Evolutionary conservation across 805 yeast genomes (phyloP), one percentile per base, ranked within the genome.

Genomic region (Monosporozyma aquatica): DNA sequence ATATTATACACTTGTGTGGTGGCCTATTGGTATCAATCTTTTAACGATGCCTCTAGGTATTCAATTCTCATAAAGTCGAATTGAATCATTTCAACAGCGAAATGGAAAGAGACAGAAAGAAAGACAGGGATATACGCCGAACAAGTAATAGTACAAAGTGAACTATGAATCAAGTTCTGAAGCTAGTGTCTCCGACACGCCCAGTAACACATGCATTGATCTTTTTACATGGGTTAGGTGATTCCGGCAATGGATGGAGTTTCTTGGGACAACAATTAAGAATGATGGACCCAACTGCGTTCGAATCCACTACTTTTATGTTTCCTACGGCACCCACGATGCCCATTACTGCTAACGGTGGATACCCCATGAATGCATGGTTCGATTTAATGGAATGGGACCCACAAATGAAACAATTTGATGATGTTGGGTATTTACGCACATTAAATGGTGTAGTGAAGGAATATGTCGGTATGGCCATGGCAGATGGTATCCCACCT

Each of bases 181-280:
- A 61, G 44, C 45, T 62, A 10, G 55, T 64, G 5, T 51, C 70
- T 7, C 54, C 49, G 22, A 41, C 48, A 0, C 55, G 56, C 34
- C 63, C 66, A 1, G 74, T 80, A 5, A 67, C 78, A 1, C 81
- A 85, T 1, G 78, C 87, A 1, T 66, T 87, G 26, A 82, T 89
- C 18, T 72, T 89, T 46, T 58, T 86, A 42, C 97, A 92, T 59
- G 97, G 98, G 0, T 68, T 90, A 14, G 98, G 98, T 8, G 97
- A 90, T 60, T 62, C 86, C 0, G 97, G 95, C 4, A 69, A 71
- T 14, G 97, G 97, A 1, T 90, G 96, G 96, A 69, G 75, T 36
- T 86, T 85, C 68, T 65, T 90, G 32, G 84, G 92, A 4, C 81
- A 79, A 30, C 65, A 76, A 42, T 71, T 84, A 21, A 71, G 70